Conservation (phyloP, 441 rosid species). For the Bocquillonia castaneifolia region DNA sequence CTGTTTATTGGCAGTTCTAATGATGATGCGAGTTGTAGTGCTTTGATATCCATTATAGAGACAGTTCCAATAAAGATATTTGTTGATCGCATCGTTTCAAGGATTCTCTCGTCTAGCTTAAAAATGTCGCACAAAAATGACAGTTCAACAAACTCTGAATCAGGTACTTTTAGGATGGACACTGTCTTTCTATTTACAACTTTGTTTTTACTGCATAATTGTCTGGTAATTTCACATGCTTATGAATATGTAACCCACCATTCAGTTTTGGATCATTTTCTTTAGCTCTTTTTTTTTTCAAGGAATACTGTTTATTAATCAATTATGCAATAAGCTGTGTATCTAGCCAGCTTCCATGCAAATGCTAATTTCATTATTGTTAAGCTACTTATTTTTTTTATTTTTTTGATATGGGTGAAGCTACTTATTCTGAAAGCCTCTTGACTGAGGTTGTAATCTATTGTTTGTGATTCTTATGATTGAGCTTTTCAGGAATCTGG, state of each 20-base stretch:
- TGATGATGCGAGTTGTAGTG: conserved; percentile 48
- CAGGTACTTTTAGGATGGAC: conserved; percentile 41
- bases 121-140: conserved; percentile 48
- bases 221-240: conserved; percentile 1
- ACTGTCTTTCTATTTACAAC: neutral
- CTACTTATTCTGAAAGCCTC: neutral
- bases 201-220: neutral
- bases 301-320: neutral
- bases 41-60: conserved; percentile 61
- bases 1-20: conserved; percentile 52
- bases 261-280: neutral
- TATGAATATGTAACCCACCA: neutral
- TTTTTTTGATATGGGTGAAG: too few species aligned
- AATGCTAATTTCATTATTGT: neutral
- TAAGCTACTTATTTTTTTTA: neutral
- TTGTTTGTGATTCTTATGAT: neutral
- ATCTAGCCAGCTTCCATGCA: conserved; percentile 6
- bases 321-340: neutral
- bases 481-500: conserved; percentile 56
- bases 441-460: neutral
- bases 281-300: neutral
- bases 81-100: conserved; percentile 55
- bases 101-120: conserved; percentile 57
- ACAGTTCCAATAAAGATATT: conserved; percentile 51
- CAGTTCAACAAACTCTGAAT: conserved; percentile 39